Evolutionary conservation across 169 alveolate genomes (phyloP).

Genomic region (Cryptosporidium tyzzeri): DNA sequence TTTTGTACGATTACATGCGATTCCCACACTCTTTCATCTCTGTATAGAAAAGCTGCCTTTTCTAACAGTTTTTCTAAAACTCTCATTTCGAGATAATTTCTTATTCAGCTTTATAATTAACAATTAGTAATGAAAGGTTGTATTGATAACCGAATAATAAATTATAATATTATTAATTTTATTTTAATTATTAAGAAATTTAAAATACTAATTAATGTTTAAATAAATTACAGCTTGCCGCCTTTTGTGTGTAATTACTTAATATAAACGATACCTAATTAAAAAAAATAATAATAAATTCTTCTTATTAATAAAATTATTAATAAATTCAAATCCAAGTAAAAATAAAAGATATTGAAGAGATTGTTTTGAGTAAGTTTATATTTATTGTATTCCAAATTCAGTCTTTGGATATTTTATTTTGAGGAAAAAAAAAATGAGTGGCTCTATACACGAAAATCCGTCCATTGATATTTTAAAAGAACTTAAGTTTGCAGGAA

Average conservation of each 20-base stretch:
- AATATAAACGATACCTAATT: constrained; percentile 5
- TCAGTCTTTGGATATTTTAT: not conserved
- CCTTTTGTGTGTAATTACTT: constrained; percentile 28
- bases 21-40: constrained; percentile 66
- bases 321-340: too few species aligned
- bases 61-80: constrained; percentile 7
- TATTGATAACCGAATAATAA: too few species aligned
- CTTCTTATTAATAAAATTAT: too few species aligned
- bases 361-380: not conserved
- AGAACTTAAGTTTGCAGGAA: constrained; percentile 60
- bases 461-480: constrained; percentile 56
- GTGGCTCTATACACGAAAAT: constrained; percentile 38
- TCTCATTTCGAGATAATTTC: not conserved
- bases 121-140: not conserved
- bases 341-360: not conserved
- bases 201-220: too few species aligned
- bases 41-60: constrained; percentile 11
- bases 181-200: too few species aligned
- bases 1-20: constrained; percentile 37
- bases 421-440: not conserved
- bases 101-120: too few species aligned
- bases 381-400: too few species aligned
- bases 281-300: not conserved
- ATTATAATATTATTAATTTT: too few species aligned
- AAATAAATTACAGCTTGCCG: constrained; percentile 10